Conservation (phyloP, 805 yeast species). For the Saturnispora dispora region DNA sequence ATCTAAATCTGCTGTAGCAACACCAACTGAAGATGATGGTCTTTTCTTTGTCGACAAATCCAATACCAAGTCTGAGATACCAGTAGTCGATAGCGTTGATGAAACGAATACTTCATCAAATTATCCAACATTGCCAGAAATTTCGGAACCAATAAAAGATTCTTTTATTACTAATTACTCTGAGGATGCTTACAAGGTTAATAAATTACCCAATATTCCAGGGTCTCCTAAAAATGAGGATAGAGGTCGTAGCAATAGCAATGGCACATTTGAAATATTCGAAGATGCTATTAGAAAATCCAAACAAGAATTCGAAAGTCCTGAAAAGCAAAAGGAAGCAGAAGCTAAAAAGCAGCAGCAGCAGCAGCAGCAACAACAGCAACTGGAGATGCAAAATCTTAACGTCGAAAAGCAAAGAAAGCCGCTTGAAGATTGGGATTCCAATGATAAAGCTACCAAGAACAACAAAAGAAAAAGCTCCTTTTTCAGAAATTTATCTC, state of each 20-base stretch:
- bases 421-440: constrained; percentile 5
- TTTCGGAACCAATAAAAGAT: constrained; percentile 25
- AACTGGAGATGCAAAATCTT: constrained; percentile 15
- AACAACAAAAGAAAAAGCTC: constrained; percentile 18
- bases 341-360: background rate
- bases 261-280: constrained; percentile 20
- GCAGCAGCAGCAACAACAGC: background rate
- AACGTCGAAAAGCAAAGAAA: constrained; percentile 25
- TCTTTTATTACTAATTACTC: constrained; percentile 34
- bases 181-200: constrained; percentile 35
- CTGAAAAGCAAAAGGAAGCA: background rate
- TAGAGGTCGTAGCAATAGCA: constrained; percentile 14
- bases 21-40: constrained; percentile 20
- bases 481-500: constrained; percentile 40
- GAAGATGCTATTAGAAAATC: constrained; percentile 17
- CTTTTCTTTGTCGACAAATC: constrained; percentile 8
- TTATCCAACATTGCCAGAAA: constrained; percentile 16
- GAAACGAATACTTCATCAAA: constrained; percentile 24
- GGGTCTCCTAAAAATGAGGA: constrained; percentile 29
- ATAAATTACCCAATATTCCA: constrained; percentile 41
- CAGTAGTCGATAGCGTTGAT: constrained; percentile 24
- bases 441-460: constrained; percentile 11
- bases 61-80: constrained; percentile 5
- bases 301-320: constrained; percentile 13
- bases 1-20: constrained; percentile 8